Conservation (phyloP, 2,329 filamentous ascomycete species). For the Mariannaea sp. region DNA sequence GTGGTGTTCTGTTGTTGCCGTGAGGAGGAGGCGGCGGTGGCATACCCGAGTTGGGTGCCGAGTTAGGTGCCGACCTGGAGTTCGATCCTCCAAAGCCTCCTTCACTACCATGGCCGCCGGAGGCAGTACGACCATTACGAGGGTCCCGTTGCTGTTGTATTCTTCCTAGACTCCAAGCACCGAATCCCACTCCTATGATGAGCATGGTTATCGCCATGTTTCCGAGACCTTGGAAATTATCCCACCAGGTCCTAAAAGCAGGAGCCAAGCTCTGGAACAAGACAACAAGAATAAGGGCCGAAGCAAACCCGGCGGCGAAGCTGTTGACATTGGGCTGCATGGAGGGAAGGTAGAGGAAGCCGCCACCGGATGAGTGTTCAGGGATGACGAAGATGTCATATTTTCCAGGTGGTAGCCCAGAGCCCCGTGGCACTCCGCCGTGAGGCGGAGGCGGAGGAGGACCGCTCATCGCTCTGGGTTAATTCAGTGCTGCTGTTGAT, state of each 20-base stretch:
- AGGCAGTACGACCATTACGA: slow-evolving; percentile 30
- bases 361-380: slow-evolving; percentile 83
- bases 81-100: slow-evolving; percentile 40
- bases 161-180: slow-evolving; percentile 68
- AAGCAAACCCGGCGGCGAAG: slow-evolving; percentile 85
- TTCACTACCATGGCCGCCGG: slow-evolving; percentile 28
- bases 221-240: slow-evolving; percentile 70
- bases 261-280: slow-evolving; percentile 77
- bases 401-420: slow-evolving; percentile 80
- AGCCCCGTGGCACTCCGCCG: slow-evolving; percentile 73
- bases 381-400: slow-evolving; percentile 98
- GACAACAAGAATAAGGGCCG: slow-evolving; percentile 72
- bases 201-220: slow-evolving; percentile 75
- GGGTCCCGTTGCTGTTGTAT: slow-evolving; percentile 40
- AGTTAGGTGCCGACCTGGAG: slow-evolving; percentile 41
- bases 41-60: slow-evolving; percentile 41
- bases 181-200: slow-evolving; percentile 73
- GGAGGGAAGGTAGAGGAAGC: slow-evolving; percentile 94
- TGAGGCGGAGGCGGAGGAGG: slow-evolving; percentile 87
- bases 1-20: slow-evolving; percentile 38
- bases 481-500: slow-evolving; percentile 26
- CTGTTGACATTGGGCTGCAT: slow-evolving; percentile 85
- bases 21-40: slow-evolving; percentile 42
- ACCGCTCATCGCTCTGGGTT: slow-evolving; percentile 51
- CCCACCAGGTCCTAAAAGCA: slow-evolving; percentile 74